These are phyloP conservation scores for Wallacemonas sp. DNA, from an alignment of 208 protist species.

Conservation along the genomic window DNA sequence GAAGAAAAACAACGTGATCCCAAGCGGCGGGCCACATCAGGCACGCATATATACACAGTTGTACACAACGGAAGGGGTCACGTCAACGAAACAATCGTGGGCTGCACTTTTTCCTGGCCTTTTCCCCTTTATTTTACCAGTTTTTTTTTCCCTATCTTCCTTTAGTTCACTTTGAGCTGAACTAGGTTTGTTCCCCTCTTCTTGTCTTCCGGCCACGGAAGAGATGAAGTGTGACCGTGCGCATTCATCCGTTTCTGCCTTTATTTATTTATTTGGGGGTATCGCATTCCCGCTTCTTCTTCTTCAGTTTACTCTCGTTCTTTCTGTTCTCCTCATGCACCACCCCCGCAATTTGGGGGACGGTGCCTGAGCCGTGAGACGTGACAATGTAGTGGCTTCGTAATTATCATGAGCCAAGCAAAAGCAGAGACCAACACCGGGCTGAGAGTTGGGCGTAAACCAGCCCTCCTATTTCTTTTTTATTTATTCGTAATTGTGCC, in stretches of 20 bases:
- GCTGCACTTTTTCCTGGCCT: not conserved
- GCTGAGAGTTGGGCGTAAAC: constrained; percentile 5
- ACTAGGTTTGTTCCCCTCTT: too few species aligned
- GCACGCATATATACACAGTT: too few species aligned
- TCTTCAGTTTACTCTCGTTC: not conserved
- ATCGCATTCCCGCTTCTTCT: not conserved
- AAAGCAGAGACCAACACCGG: constrained; percentile 7
- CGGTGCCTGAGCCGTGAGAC: not conserved
- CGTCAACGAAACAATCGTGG: too few species aligned
- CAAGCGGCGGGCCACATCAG: too few species aligned
- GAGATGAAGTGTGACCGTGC: too few species aligned
- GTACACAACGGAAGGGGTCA: too few species aligned
- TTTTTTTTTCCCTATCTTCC: not conserved
- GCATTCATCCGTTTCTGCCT: not conserved
- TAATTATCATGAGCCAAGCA: constrained; percentile 2
- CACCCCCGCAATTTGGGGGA: not conserved
- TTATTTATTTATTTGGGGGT: constrained; percentile 1
- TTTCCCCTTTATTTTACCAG: constrained; percentile 1
- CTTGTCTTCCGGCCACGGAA: too few species aligned
- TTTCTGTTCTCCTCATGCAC: not conserved
- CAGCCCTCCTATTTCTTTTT: constrained; percentile 12
- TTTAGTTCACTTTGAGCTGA: constrained; percentile 4
- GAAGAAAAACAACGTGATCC: too few species aligned
- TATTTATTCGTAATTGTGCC: constrained; percentile 1
- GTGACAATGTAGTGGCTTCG: constrained; percentile 4